phyloP scores from a whole-genome alignment of 2,329 filamentous ascomycete species.

The Penicillium polonicum region DNA sequence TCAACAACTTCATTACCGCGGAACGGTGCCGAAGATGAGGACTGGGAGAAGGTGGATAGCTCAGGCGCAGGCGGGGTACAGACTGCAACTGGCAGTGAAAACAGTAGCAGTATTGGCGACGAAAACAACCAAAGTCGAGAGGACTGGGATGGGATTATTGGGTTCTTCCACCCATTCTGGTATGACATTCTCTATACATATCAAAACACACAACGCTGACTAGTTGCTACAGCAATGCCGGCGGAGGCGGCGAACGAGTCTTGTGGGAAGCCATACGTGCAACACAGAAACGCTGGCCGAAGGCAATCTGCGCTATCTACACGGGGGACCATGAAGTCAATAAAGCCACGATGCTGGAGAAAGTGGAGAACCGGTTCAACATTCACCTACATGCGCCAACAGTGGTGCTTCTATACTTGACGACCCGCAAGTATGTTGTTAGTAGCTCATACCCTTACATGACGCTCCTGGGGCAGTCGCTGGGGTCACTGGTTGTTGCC shows the following conservation, averaged over 20 bases:
- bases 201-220: slow-evolving; percentile 13
- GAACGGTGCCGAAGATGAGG: slow-evolving; percentile 54
- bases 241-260: slow-evolving; percentile 91
- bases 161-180: slow-evolving; percentile 98
- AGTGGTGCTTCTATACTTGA: slow-evolving; percentile 85
- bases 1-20: slow-evolving; percentile 21
- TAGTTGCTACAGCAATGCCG: slow-evolving; percentile 69
- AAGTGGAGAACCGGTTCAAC: slow-evolving; percentile 85
- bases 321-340: slow-evolving; percentile 89
- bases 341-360: slow-evolving; percentile 73
- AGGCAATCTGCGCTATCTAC: slow-evolving; percentile 86
- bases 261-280: slow-evolving; percentile 93
- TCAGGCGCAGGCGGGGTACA: slow-evolving; percentile 49
- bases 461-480: slow-evolving; percentile 87
- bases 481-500: slow-evolving; percentile 82
- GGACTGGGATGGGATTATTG: slow-evolving; percentile 81
- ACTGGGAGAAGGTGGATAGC: slow-evolving; percentile 68
- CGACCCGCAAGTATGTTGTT: slow-evolving; percentile 81
- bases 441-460: slow-evolving; percentile 86
- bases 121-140: slow-evolving; percentile 28
- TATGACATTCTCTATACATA: slow-evolving; percentile 44
- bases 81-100: slow-evolving; percentile 46
- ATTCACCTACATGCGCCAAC: slow-evolving; percentile 82
- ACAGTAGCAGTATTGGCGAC: slow-evolving; percentile 43
- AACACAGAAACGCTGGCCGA: slow-evolving; percentile 84